Percentiles rank a stretch among this genome's conserved stretches.
These are phyloP conservation scores for Diaporthe capsici DNA, from an alignment of 2,329 filamentous ascomycete species.

Conservation along the genomic window DNA sequence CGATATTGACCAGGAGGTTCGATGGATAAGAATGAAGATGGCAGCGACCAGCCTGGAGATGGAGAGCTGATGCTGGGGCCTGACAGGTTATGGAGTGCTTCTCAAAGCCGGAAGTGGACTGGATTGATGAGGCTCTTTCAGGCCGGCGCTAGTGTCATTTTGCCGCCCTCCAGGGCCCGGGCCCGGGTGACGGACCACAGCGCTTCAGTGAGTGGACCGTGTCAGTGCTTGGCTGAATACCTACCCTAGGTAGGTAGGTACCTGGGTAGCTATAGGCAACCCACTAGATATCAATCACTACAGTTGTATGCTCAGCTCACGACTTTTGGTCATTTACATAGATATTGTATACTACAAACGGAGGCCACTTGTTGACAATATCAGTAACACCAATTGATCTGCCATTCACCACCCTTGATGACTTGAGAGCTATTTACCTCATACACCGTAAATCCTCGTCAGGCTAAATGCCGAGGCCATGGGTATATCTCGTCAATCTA, in stretches of 20 bases:
- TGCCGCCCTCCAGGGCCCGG: conserved; percentile 22
- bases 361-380: neutral
- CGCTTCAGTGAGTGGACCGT: conserved; percentile 7
- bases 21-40: conserved; percentile 9
- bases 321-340: neutral
- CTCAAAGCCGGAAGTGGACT: conserved; percentile 23
- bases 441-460: neutral
- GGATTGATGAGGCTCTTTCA: conserved; percentile 36
- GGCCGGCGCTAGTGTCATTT: conserved; percentile 31
- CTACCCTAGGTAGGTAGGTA: too few species aligned
- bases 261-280: neutral
- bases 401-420: neutral
- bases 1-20: neutral
- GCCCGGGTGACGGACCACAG: neutral
- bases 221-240: neutral
- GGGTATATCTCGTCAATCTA: conserved; percentile 37
- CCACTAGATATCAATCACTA: neutral
- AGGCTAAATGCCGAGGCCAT: neutral
- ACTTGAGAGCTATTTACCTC: neutral
- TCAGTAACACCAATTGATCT: neutral
- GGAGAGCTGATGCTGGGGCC: neutral
- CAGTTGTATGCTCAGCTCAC: neutral
- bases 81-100: neutral
- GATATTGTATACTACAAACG: neutral
- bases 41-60: conserved; percentile 3